phyloP scores from a whole-genome alignment of 2,329 filamentous ascomycete species.

The Esteya vermicola region DNA sequence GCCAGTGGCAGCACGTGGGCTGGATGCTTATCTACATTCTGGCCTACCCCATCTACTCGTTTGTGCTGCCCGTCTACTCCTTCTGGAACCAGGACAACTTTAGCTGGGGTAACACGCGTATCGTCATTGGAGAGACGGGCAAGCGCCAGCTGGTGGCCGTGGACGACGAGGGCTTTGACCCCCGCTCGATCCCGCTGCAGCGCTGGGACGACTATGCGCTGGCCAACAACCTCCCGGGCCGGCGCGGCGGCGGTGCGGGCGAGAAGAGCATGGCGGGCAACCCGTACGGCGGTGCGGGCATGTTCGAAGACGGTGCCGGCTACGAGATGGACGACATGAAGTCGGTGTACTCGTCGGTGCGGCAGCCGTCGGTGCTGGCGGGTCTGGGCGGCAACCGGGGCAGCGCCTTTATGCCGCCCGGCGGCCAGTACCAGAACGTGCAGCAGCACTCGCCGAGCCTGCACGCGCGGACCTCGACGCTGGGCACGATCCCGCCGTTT shows the following conservation, averaged over 20 bases:
- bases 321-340: constrained; percentile 99
- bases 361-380: constrained; percentile 73
- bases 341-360: constrained; percentile 87
- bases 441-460: constrained; percentile 61
- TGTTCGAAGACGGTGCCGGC: constrained; percentile 39
- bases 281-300: constrained; percentile 35
- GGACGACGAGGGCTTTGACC: constrained; percentile 76
- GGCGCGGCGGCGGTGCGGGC: constrained; percentile 58
- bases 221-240: constrained; percentile 76
- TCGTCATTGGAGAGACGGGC: constrained; percentile 90
- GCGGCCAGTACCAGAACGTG: constrained; percentile 43
- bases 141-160: constrained; percentile 80
- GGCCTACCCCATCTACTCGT: constrained; percentile 90
- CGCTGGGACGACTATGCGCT: constrained; percentile 94
- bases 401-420: constrained; percentile 59
- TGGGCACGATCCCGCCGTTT: constrained; percentile 23
- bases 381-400: constrained; percentile 61
- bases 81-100: constrained; percentile 99
- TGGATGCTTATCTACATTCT: constrained; percentile 99
- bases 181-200: constrained; percentile 82
- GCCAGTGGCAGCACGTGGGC: constrained; percentile 95
- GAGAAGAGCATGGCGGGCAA: constrained; percentile 29
- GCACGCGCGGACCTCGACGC: constrained; percentile 24
- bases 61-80: constrained; percentile 84
- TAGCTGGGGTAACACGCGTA: constrained; percentile 94